Percentiles rank a stretch among this genome's conserved stretches.
These are phyloP conservation scores for Trametes coccinea DNA, from an alignment of 768 basidiomycete species.

Conservation along the genomic window DNA sequence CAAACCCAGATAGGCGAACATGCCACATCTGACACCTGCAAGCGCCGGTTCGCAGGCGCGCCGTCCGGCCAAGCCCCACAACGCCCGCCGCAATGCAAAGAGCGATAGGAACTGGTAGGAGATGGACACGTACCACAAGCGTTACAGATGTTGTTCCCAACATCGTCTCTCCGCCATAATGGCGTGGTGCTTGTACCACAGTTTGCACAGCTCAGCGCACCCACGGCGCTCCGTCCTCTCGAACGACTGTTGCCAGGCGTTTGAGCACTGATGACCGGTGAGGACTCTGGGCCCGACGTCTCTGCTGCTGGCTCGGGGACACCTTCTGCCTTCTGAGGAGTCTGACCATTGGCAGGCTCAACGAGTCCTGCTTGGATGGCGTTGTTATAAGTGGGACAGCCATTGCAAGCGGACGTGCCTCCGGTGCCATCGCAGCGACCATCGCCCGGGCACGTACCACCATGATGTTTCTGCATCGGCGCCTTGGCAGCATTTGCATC, in stretches of 20 bases:
- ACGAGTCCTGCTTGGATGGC: slow-evolving; percentile 33
- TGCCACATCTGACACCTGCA: slow-evolving; percentile 18
- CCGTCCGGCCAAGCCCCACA: background rate
- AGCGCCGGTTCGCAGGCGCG: slow-evolving; percentile 8
- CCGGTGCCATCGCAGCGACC: slow-evolving; percentile 98
- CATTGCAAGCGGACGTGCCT: slow-evolving; percentile 88
- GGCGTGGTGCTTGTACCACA: slow-evolving; percentile 90
- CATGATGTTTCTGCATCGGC: slow-evolving; percentile 18
- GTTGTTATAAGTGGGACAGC: slow-evolving; percentile 98
- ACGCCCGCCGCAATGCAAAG: background rate
- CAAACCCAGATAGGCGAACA: slow-evolving; percentile 28
- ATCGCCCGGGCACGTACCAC: slow-evolving; percentile 95
- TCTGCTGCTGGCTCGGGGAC: slow-evolving; percentile 20
- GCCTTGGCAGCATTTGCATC: slow-evolving; percentile 3
- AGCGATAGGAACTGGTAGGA: slow-evolving; percentile 26
- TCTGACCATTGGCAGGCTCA: slow-evolving; percentile 12
- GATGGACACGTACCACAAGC: slow-evolving; percentile 77
- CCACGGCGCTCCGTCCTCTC: slow-evolving; percentile 45
- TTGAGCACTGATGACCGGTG: slow-evolving; percentile 21
- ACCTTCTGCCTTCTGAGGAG: slow-evolving; percentile 41
- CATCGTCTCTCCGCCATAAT: slow-evolving; percentile 85
- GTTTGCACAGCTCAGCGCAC: slow-evolving; percentile 82
- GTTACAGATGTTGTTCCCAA: slow-evolving; percentile 93
- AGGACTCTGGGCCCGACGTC: slow-evolving; percentile 18
- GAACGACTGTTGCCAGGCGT: slow-evolving; percentile 26